Evolutionary conservation across 1,284 basidiomycete genomes (phyloP), one percentile per base, ranked within the genome.

Genomic region (Melampsora larici-populina): DNA sequence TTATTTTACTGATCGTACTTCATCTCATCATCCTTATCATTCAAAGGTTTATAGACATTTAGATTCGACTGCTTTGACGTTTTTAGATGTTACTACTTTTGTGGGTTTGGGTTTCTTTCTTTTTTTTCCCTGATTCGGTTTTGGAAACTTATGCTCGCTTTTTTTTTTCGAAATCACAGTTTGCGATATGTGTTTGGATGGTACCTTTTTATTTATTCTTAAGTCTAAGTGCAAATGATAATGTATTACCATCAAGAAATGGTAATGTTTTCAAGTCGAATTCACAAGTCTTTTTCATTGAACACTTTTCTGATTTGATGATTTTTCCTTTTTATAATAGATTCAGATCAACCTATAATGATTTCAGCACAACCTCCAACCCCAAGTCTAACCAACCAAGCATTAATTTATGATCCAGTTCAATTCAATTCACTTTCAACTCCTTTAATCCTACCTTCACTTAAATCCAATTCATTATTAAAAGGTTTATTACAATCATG

Each of bases 171-270:
- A 9, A 36, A 36, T 36, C 36, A 9, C 8, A 72, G 70, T 97
- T 97, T 82, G 93, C 89, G 0, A 85, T 94, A 33, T 96, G 93
- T 84, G 91, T 97, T 6, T 97, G 94, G 94, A 88, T 94, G 70
- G 89, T 90, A 21, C 93, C 94, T 8, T 84, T 97, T 40, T 97
- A 94, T 85, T 85, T 97, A 31, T 97, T 97, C 86, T 85, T 97
- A 80, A 95, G 93, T 82, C 86, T 97, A 76, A 95, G 92, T 80
- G 94, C 94, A 13, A 97, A 96, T 81, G 95, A 97, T 83, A 93
- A 97, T 82, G 92, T 93, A 1, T 87, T 97, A 17, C 95, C 94
- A 0, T 86, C 85, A 7, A 43, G 40, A 43, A 43, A 9, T 43
- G 40, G 40, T 43, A 7, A 43, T 9, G 1, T 11, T 43, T 13